Conservation (phyloP, 2,329 filamentous ascomycete genomes). For the Penicillium sp. region DNA sequence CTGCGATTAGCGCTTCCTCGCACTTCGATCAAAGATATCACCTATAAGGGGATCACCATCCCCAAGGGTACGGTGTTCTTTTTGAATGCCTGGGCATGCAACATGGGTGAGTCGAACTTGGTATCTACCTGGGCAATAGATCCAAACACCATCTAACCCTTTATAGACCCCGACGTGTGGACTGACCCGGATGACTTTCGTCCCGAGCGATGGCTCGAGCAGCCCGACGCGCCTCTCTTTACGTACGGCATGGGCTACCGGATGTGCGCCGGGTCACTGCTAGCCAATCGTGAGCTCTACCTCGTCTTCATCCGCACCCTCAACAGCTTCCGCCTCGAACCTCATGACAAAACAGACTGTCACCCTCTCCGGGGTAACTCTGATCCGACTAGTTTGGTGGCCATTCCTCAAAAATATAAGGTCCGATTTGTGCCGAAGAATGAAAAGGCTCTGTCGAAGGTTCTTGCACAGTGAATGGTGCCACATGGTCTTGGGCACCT, state of each 20-base stretch:
- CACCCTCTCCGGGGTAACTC: constrained; percentile 59
- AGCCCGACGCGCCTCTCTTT: constrained; percentile 62
- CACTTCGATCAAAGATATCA: constrained; percentile 59
- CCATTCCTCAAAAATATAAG: constrained; percentile 58
- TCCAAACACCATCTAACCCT: not conserved
- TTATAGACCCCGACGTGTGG: constrained; percentile 55
- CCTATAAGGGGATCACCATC: constrained; percentile 57
- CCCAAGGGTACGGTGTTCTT: constrained; percentile 64
- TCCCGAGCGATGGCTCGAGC: constrained; percentile 61
- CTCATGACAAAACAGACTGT: constrained; percentile 54
- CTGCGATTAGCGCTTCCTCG: constrained; percentile 61
- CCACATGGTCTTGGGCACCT: not conserved
- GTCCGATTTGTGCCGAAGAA: constrained; percentile 58
- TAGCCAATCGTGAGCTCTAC: constrained; percentile 65
- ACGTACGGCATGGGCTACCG: constrained; percentile 65
- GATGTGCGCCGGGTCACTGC: constrained; percentile 63
- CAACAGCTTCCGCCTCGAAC: constrained; percentile 59
- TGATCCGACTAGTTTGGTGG: constrained; percentile 62
- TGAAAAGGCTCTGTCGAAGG: constrained; percentile 44
- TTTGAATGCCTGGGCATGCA: constrained; percentile 66
- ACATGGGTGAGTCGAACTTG: constrained; percentile 55
- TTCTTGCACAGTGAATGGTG: constrained; percentile 30
- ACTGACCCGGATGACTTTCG: constrained; percentile 58
- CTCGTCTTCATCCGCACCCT: constrained; percentile 62
- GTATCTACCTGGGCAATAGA: not conserved